Evolutionary conservation across 2,329 filamentous ascomycete genomes (phyloP), one percentile per base, ranked within the genome.

Genomic region (Juglanconis sp.): DNA sequence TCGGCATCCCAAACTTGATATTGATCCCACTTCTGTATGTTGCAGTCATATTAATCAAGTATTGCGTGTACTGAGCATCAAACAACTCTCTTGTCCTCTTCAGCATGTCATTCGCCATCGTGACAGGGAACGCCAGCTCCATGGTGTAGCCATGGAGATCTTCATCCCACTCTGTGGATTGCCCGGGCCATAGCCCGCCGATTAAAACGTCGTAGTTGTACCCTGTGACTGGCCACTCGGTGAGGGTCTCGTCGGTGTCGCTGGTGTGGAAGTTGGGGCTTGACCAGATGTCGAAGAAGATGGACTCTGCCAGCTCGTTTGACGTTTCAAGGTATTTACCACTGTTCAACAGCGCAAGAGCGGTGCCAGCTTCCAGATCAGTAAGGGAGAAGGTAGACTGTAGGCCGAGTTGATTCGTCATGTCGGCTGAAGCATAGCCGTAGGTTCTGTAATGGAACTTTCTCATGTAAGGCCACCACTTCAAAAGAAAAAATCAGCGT

Each of bases 371-470:
- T 64, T 81, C 79, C 60, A 77, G 42, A 10, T 74, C 69, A 0
- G 79, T 77, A 31, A 81, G 69, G 40, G 79, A 81, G 65, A 82
- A 82, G 24, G 79, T 82, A 62, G 77, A 80, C 62, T 82, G 79
- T 68, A 81, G 81, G 8, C 78, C 80, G 61, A 81, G 66, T 63
- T 82, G 79, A 40, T 69, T 64, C 54, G 73, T 77, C 10, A 70
- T 69, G 46, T 73, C 71, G n/a, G 68, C 63, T 0, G 74, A 70
- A 3, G 81, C 72, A n/a, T 73, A 67, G 65, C 81, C 78, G 66
- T 82, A 82, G 69, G 80, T 81, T n/a, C 79, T 74, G 69, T 77
- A 78, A 68, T 81, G 79, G 68, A 82, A 82, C 66, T 81, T 81
- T 62, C 68, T 71, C 62, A 77, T 74, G 66, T 77, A 79, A 1